Base-by-base conservation (phyloP, 2,329 filamentous ascomycete genomes). In the Trichoderma afroharzianum region DNA sequence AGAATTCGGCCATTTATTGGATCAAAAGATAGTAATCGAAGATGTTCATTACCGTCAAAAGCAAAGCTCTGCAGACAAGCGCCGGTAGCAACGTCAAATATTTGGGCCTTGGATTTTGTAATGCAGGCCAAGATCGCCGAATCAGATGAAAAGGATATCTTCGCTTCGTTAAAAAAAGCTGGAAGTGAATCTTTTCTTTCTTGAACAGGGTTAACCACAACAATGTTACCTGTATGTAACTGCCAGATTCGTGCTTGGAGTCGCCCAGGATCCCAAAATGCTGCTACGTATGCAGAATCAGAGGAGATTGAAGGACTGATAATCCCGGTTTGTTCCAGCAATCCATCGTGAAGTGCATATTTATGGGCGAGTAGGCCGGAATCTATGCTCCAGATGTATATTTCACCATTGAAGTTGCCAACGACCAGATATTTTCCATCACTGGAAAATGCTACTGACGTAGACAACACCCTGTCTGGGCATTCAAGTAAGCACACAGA, bases 121-220 rank as follows among this genome's bases (percentile, higher is more conserved):
- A 36, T 1, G 3, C 0, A 3, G 7, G 21, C 58, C 21, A 62
- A 26, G 1, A 62, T 39, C 6, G 6, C 21, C 0, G 58, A 62
- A 7, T 62, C 14, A 3, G 58, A 50, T 6, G 47, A 50, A 24
- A 50, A 50, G 0, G 9, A 50, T 0, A 14, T 24, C 3, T 12
- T 0, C 1, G 3, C n/a, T 21, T 47, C 7, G 1, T 3, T 3
- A n/a, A 5, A 1, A 5, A 12, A 14, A 14, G 1, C 2, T 39
- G 11, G 14, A 12, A 36, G 12, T 1, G 12, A 14, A 39, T 39
- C 14, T 39, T 36, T 28, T 28, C 28, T 30, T 14, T 12, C 33
- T 15, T 18, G 39, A 43, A 1, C 2, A 18, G 15, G 3, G 0
- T 4, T 8, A 43, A 43, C n/a, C 18, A 43, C 1, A 11, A 21